Conservation (phyloP, 192 early-diverging fungal species). For the Coemansia sp. region DNA sequence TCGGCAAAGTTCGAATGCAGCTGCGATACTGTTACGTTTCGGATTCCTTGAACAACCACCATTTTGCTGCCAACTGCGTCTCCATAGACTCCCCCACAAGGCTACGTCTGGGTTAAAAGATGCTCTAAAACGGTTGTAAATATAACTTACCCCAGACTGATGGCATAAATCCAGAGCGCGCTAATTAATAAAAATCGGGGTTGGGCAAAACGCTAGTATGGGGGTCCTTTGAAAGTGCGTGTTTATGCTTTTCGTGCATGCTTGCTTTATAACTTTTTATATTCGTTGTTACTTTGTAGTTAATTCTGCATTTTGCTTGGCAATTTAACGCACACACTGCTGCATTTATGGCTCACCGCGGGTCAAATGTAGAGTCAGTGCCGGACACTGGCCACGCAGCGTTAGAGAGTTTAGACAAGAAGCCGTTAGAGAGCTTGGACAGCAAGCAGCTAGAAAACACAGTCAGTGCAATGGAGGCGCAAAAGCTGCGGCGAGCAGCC, state of each 20-base stretch:
- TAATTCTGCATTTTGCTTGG: background rate
- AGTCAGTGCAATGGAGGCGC: background rate
- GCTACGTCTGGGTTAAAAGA: too few species aligned
- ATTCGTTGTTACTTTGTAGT: conserved; percentile 1
- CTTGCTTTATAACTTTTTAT: background rate
- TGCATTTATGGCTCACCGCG: conserved; percentile 1
- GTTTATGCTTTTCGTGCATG: background rate
- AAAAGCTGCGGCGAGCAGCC: conserved; percentile 16
- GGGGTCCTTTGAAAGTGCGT: background rate
- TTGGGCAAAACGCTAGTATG: background rate
- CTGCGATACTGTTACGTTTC: conserved; percentile 35
- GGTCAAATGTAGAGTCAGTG: background rate
- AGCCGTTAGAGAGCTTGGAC: too few species aligned
- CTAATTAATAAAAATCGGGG: background rate
- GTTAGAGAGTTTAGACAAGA: background rate
- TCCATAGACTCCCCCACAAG: background rate
- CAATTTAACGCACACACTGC: background rate
- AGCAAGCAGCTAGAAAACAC: background rate
- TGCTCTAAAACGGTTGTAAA: too few species aligned
- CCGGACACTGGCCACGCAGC: conserved; percentile 1
- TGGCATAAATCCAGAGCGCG: background rate
- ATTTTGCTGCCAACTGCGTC: background rate
- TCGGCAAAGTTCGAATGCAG: conserved; percentile 49
- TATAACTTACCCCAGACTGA: too few species aligned
- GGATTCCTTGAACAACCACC: background rate